These are phyloP conservation scores for Eucalyptus lansdowneana DNA, from an alignment of 345 rosid genomes.

Conservation along the genomic window DNA sequence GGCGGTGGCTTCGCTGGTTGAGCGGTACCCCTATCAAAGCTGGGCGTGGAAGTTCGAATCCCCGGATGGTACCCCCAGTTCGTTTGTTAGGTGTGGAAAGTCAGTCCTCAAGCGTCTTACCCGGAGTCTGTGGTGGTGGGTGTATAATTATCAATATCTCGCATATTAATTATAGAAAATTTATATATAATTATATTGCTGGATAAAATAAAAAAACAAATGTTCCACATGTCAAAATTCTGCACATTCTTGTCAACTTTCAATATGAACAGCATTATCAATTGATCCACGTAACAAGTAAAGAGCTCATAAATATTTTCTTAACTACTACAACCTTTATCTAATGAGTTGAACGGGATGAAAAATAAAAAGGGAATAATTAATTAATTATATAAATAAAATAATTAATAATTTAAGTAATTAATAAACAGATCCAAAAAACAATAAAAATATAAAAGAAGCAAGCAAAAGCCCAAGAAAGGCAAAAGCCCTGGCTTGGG, in stretches of 20 bases:
- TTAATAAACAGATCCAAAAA: neutral
- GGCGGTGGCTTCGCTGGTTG: too few relatives aligned
- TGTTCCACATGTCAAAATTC: accelerated
- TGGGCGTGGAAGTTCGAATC: too few relatives aligned
- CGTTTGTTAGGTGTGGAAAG: too few relatives aligned
- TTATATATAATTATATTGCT: too few relatives aligned
- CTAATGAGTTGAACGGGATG: neutral
- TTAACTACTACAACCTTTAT: neutral
- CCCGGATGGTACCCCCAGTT: too few relatives aligned
- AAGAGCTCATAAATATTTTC: neutral
- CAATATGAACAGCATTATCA: neutral
- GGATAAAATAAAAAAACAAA: neutral
- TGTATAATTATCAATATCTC: neutral
- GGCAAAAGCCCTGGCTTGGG: neutral
- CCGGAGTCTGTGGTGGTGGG: too few relatives aligned
- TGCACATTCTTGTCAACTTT: accelerated
- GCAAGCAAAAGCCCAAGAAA: neutral
- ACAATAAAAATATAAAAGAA: neutral
- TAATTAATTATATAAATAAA: too few relatives aligned
- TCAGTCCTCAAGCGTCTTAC: too few relatives aligned
- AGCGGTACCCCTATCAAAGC: too few relatives aligned
- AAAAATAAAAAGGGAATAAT: neutral
- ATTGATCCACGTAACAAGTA: accelerated
- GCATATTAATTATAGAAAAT: neutral
- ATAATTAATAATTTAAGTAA: too few relatives aligned